phyloP scores from a whole-genome alignment of 306 rosid species.

The Acacia confusa region DNA sequence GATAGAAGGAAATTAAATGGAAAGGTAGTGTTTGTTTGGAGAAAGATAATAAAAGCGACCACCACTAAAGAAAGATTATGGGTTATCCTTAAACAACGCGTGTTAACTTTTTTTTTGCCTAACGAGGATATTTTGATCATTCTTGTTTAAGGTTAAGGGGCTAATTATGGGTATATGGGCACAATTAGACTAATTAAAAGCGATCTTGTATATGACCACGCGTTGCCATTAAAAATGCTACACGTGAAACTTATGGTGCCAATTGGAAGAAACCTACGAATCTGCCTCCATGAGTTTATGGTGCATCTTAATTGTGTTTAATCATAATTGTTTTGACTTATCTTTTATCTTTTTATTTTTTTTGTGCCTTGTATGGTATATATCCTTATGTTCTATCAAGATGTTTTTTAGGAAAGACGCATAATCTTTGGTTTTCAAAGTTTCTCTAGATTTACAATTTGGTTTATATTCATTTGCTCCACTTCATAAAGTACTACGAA shows the following conservation, averaged over 20 bases:
- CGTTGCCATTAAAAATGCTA: not conserved
- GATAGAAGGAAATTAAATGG: not conserved
- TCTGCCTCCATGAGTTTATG: not conserved
- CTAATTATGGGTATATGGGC: conserved; percentile 27
- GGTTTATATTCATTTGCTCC: not conserved
- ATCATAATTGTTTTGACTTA: conserved; percentile 6
- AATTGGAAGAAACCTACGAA: not conserved
- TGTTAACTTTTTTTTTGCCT: not conserved
- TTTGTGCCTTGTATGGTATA: not conserved
- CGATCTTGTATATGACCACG: not conserved
- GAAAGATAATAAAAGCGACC: conserved; percentile 23
- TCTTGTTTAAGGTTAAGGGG: conserved; percentile 10
- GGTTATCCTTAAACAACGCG: conserved; percentile 10
- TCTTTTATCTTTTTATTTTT: conserved; percentile 3
- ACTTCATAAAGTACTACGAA: too few relatives aligned
- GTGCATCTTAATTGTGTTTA: conserved; percentile 7
- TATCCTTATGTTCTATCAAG: not conserved
- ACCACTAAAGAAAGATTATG: not conserved
- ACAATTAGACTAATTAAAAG: not conserved
- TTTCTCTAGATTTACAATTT: not conserved
- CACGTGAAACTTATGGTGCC: not conserved
- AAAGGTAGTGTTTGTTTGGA: conserved; percentile 26
- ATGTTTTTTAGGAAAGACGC: not conserved
- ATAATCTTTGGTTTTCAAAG: not conserved
- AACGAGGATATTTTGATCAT: not conserved